A percentile compares a stretch with the other conserved stretches of the same genome.
Evolutionary conservation across 169 alveolate species (phyloP).

Genomic region (Eimeria maxima): DNA sequence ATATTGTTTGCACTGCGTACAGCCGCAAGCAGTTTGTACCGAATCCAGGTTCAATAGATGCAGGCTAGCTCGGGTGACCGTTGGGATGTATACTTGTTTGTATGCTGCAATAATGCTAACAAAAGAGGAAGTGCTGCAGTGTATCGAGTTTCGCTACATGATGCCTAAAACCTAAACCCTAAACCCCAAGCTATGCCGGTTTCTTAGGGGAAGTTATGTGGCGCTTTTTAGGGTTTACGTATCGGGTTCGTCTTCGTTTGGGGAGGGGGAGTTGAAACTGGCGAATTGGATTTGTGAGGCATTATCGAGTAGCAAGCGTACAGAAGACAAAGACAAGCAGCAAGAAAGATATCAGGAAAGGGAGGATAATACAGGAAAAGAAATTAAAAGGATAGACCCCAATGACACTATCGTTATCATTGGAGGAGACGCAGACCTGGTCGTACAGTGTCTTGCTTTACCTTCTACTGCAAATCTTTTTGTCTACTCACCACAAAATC

Average conservation of each 20-base stretch:
- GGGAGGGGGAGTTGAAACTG: constrained; percentile 88
- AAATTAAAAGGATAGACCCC: background rate
- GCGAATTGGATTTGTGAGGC: constrained; percentile 85
- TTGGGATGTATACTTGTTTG: too few species aligned
- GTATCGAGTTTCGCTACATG: too few species aligned
- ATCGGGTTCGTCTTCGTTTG: constrained; percentile 85
- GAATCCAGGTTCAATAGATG: too few species aligned
- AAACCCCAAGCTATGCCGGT: too few species aligned
- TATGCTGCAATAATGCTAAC: too few species aligned
- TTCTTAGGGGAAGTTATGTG: too few species aligned
- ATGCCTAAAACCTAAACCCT: too few species aligned
- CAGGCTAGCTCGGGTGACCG: too few species aligned
- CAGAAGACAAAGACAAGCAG: background rate
- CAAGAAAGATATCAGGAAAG: background rate
- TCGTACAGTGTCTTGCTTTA: constrained; percentile 85
- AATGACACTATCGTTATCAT: constrained; percentile 85
- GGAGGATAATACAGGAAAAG: background rate
- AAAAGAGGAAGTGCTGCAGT: too few species aligned
- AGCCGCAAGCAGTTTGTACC: too few species aligned
- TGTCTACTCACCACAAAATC: constrained; percentile 84
- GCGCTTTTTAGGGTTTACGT: constrained; percentile 68
- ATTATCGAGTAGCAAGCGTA: background rate
- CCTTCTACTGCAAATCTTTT: constrained; percentile 83
- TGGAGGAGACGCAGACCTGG: constrained; percentile 87
- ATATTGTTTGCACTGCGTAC: too few species aligned